Evolutionary conservation across 73 alveolate genomes (phyloP).

Genomic region (Stentor coeruleus): DNA sequence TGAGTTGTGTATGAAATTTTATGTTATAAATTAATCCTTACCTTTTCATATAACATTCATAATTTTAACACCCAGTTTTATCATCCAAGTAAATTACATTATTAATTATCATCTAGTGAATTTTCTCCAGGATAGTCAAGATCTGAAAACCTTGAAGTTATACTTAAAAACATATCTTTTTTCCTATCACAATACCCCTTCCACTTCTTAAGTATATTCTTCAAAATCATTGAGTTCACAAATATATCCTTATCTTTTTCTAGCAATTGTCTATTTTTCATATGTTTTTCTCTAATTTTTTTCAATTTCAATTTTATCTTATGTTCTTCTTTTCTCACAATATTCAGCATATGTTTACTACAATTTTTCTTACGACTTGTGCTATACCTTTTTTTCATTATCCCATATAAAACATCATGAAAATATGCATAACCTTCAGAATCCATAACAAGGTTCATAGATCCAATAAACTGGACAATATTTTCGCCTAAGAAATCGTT

Average conservation of each 20-base stretch:
- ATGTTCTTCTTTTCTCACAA: neutral
- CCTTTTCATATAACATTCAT: too few relatives aligned
- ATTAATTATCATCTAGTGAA: neutral
- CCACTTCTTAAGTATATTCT: too few relatives aligned
- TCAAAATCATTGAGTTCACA: too few relatives aligned
- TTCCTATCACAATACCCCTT: too few relatives aligned
- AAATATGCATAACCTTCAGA: slow-evolving; percentile 29
- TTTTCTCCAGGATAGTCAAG: neutral
- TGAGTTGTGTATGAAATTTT: too few relatives aligned
- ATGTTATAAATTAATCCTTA: too few relatives aligned
- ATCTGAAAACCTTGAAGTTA: too few relatives aligned
- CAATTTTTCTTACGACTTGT: slow-evolving; percentile 25
- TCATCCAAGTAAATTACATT: neutral
- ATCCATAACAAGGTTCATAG: slow-evolving; percentile 29
- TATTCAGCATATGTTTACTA: neutral
- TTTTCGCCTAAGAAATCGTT: slow-evolving; percentile 7
- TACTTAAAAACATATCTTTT: too few relatives aligned
- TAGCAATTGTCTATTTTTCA: too few relatives aligned
- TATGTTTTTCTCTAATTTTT: neutral
- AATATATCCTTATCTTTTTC: too few relatives aligned
- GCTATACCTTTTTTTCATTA: slow-evolving; percentile 29
- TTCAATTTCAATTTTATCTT: neutral
- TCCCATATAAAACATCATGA: slow-evolving; percentile 34
- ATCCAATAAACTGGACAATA: slow-evolving; percentile 6
- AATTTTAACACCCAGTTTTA: too few relatives aligned